A percentile compares a stretch with the other conserved stretches of the same genome.
Evolutionary conservation across 2,329 filamentous ascomycete species (phyloP).

Genomic region (Acrocalymma vagum): DNA sequence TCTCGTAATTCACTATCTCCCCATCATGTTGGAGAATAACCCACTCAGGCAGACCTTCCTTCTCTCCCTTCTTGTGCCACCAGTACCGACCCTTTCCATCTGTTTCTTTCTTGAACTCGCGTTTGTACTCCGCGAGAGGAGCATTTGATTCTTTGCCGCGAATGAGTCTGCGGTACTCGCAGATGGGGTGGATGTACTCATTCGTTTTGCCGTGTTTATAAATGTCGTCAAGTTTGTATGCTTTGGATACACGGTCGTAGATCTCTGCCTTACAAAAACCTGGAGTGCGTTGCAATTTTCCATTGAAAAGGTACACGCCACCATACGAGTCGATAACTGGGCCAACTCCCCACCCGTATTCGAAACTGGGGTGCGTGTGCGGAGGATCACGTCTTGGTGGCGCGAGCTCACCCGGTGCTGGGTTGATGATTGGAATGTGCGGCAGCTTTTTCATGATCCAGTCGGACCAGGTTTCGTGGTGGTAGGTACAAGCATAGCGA

Average conservation of each 20-base stretch:
- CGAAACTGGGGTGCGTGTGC: slow-evolving; percentile 45
- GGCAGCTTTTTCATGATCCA: slow-evolving; percentile 24
- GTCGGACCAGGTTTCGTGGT: slow-evolving; percentile 28
- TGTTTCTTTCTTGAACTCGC: slow-evolving; percentile 19
- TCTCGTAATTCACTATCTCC: slow-evolving; percentile 36
- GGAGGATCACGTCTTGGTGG: slow-evolving; percentile 34
- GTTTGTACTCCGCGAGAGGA: slow-evolving; percentile 31
- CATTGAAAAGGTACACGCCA: slow-evolving; percentile 53
- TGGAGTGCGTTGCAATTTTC: slow-evolving; percentile 52
- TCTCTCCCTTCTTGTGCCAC: slow-evolving; percentile 33
- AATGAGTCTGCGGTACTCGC: slow-evolving; percentile 34
- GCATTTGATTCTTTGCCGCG: slow-evolving; percentile 32
- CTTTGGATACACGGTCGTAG: slow-evolving; percentile 38
- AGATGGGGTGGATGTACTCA: slow-evolving; percentile 60
- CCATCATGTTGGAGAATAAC: slow-evolving; percentile 28
- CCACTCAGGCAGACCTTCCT: slow-evolving; percentile 38
- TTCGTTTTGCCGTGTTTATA: slow-evolving; percentile 53
- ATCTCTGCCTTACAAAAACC: slow-evolving; percentile 52
- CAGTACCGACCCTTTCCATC: slow-evolving; percentile 33
- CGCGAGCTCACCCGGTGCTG: slow-evolving; percentile 22
- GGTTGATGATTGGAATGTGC: slow-evolving; percentile 30
- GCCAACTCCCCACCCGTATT: slow-evolving; percentile 58
- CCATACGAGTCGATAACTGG: slow-evolving; percentile 51
- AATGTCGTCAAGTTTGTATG: slow-evolving; percentile 46
- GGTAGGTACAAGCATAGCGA: slow-evolving; percentile 40